Evolutionary conservation across 2,329 filamentous ascomycete genomes (phyloP).

Genomic region (Meredithiella fracta): DNA sequence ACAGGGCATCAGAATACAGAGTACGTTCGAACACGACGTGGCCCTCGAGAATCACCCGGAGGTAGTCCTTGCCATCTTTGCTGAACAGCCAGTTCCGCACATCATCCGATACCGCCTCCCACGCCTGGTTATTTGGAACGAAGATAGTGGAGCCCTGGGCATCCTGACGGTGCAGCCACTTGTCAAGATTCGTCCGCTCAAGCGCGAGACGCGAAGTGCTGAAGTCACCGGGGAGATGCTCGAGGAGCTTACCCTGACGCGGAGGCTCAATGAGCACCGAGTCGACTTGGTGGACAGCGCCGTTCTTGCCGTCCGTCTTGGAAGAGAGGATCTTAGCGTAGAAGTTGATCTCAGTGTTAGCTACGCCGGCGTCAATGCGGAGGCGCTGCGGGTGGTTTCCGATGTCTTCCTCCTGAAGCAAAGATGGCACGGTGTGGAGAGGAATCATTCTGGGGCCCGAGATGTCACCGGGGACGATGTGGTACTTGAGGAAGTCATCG

Average conservation of each 20-base stretch:
- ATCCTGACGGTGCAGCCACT: slow-evolving; percentile 37
- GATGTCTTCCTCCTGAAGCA: slow-evolving; percentile 40
- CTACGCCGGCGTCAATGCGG: slow-evolving; percentile 43
- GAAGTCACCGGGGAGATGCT: slow-evolving; percentile 58
- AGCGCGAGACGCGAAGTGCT: slow-evolving; percentile 63
- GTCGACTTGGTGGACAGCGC: slow-evolving; percentile 64
- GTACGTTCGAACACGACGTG: slow-evolving; percentile 59
- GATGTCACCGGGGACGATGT: slow-evolving; percentile 52
- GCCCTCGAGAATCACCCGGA: slow-evolving; percentile 64
- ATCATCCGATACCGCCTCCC: slow-evolving; percentile 51
- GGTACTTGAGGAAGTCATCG: slow-evolving; percentile 46
- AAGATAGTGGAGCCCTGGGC: slow-evolving; percentile 58
- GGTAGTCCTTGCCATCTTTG: slow-evolving; percentile 52
- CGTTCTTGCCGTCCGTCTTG: slow-evolving; percentile 55
- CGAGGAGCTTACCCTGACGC: slow-evolving; percentile 32
- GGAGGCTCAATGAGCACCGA: slow-evolving; percentile 63
- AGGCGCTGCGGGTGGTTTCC: slow-evolving; percentile 56
- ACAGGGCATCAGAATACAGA: slow-evolving; percentile 71
- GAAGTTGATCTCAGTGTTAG: slow-evolving; percentile 59
- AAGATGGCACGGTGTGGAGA: slow-evolving; percentile 59
- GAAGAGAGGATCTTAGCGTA: slow-evolving; percentile 52
- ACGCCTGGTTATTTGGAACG: slow-evolving; percentile 68
- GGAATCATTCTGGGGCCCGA: slow-evolving; percentile 48
- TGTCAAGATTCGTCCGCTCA: slow-evolving; percentile 53
- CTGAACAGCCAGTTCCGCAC: slow-evolving; percentile 81